Conservation (phyloP, 129 eudicot species). For the Silybum marianum region DNA sequence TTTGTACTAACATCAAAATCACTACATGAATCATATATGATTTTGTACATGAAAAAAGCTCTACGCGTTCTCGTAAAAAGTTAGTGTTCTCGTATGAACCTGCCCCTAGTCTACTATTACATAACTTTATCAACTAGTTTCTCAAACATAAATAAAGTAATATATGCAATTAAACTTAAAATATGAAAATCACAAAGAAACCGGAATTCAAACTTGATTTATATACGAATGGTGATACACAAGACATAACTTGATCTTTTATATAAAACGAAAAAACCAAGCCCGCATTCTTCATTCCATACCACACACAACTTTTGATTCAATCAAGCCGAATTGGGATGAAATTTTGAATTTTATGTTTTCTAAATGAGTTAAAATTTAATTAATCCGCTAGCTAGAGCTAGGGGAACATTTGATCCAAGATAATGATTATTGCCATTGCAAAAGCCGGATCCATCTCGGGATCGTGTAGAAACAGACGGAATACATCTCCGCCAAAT, state of each 20-base stretch:
- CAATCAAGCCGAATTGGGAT: neutral
- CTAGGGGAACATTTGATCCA: slow-evolving; percentile 47
- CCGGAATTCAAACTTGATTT: neutral
- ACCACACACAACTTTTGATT: neutral
- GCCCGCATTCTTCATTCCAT: slow-evolving; percentile 7
- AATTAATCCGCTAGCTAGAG: neutral
- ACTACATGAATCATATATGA: no score
- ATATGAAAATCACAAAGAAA: neutral
- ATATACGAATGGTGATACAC: slow-evolving; percentile 7
- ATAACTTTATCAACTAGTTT: no score
- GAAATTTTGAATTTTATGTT: neutral
- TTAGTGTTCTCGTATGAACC: no score
- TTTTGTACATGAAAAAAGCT: no score
- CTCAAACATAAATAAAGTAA: no score
- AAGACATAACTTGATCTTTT: slow-evolving; percentile 37
- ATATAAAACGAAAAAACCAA: slow-evolving; percentile 44
- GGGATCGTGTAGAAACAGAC: slow-evolving; percentile 31
- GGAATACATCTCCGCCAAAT: slow-evolving; percentile 60
- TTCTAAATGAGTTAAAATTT: neutral
- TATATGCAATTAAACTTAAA: neutral
- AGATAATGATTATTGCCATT: slow-evolving; percentile 65
- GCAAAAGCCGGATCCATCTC: slow-evolving; percentile 59
- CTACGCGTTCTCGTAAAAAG: no score
- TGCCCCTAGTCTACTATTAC: no score
- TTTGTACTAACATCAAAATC: no score